Conservation (phyloP, 257 asterid species). For the Ajuga chamaepitys region DNA sequence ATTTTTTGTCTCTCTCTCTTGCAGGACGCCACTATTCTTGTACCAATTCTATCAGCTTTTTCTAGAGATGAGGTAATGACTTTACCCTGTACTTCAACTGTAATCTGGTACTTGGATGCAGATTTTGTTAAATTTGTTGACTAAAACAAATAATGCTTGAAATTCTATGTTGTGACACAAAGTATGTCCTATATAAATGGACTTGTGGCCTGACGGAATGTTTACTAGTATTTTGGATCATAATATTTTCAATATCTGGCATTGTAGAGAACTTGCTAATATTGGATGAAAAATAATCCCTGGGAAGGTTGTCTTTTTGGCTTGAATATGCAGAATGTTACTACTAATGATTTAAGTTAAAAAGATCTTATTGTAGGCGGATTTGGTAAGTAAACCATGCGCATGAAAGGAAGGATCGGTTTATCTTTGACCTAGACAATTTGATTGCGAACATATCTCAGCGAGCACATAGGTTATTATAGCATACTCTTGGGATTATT, state of each 20-base stretch:
- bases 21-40: constrained; percentile 95
- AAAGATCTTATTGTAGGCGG: not conserved
- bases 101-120: constrained; percentile 2
- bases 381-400: not conserved
- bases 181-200: not conserved
- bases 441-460: too few relatives aligned
- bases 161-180: not conserved
- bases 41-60: constrained; percentile 82
- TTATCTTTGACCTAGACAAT: too few relatives aligned
- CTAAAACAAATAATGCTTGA: not conserved
- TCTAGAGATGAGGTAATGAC: constrained; percentile 77
- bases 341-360: not conserved
- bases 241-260: not conserved
- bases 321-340: not conserved
- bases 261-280: not conserved
- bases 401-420: not conserved
- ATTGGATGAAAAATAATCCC: not conserved
- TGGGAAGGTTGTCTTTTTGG: not conserved
- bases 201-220: not conserved
- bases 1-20: constrained; percentile 29
- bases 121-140: not conserved
- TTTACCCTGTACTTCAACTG: not conserved
- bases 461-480: too few relatives aligned
- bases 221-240: not conserved
- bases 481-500: too few relatives aligned